Evolutionary conservation across 305 asterid genomes (phyloP), one percentile per base, ranked within the genome.

Genomic region (Ajuga reptans): DNA sequence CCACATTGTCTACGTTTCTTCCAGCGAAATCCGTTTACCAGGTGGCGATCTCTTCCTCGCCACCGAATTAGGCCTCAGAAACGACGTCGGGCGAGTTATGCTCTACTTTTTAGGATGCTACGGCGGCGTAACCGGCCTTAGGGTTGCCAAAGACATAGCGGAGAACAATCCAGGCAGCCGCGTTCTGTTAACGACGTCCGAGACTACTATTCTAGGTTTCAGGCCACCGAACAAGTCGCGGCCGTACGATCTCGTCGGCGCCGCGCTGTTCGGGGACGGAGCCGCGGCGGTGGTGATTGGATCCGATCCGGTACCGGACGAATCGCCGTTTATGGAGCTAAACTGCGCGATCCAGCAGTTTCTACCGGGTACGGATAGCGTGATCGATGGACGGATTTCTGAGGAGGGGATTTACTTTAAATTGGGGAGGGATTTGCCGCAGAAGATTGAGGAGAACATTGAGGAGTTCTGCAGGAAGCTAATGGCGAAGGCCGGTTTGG

Each of bases 1-100:
- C 8, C 98, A 92, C 84, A 15, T 92, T 9, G 93, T 92, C 53
- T 92, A 90, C 59, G 96, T 92, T 50, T 88, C 98, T 7, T 90
- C 98, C 0, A 88, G 96, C 71, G 98, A 92, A 68, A 83, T 88
- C 12, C 91, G 98, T 18, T 72, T 92, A 17, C 98, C 98, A 0
- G 97, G 98, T 31, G 98, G 98, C 8, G 98, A 92, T 43, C 97
- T 92, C 71, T 66, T 83, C 82, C 87, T 90, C n/a, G 89, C 98
- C 46, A 59, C 64, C 1, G 93, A 85, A 53, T 93, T 92, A 31
- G 86, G 89, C 68, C 85, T 90, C 6, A 72, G 77, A 8, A 77
- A 58, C 74, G 95, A 92, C 69, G 85, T 88, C 29, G 82, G 85
- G 0, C 91, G 96, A 4, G 95, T 88, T 8, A 88, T 90, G 96